phyloP scores from a whole-genome alignment of 2,329 filamentous ascomycete species.

The Pestalotiopsis sp. region DNA sequence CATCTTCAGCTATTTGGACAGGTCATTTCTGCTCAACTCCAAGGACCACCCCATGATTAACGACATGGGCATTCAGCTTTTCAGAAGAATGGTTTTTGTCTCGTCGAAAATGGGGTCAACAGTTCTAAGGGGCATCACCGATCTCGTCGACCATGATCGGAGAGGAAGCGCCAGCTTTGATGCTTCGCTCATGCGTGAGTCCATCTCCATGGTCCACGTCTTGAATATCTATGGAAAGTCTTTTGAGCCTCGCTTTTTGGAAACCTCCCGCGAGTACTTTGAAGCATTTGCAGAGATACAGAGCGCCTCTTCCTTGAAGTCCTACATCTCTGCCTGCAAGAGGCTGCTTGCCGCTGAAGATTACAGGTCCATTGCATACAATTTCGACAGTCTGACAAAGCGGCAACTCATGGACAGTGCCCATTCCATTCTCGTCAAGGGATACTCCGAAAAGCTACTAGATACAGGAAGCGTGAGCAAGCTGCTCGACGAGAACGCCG shows the following conservation, averaged over 20 bases:
- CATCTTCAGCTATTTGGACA: constrained; percentile 92
- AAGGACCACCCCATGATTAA: constrained; percentile 73
- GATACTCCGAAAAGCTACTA: constrained; percentile 68
- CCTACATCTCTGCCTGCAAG: constrained; percentile 74
- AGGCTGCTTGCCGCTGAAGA: constrained; percentile 73
- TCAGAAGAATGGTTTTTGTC: constrained; percentile 63
- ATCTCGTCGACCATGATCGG: constrained; percentile 75
- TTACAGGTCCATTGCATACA: constrained; percentile 76
- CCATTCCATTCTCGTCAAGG: constrained; percentile 71
- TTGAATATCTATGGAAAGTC: constrained; percentile 76
- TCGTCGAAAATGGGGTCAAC: constrained; percentile 37
- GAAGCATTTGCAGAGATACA: constrained; percentile 69
- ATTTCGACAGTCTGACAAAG: constrained; percentile 82
- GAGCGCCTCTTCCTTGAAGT: constrained; percentile 66
- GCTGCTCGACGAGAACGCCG: constrained; percentile 72
- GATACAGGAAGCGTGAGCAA: constrained; percentile 69
- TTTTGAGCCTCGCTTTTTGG: constrained; percentile 79
- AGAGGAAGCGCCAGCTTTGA: constrained; percentile 60
- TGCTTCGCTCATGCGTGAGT: constrained; percentile 67
- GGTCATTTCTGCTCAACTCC: constrained; percentile 80
- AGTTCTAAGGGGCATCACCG: constrained; percentile 66
- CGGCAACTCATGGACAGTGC: constrained; percentile 73
- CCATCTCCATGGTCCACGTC: constrained; percentile 83
- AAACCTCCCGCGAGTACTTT: constrained; percentile 70
- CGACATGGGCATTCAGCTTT: constrained; percentile 78